Conservation (phyloP, 345 rosid genomes). For the Cardamine chenopodiifolia region DNA sequence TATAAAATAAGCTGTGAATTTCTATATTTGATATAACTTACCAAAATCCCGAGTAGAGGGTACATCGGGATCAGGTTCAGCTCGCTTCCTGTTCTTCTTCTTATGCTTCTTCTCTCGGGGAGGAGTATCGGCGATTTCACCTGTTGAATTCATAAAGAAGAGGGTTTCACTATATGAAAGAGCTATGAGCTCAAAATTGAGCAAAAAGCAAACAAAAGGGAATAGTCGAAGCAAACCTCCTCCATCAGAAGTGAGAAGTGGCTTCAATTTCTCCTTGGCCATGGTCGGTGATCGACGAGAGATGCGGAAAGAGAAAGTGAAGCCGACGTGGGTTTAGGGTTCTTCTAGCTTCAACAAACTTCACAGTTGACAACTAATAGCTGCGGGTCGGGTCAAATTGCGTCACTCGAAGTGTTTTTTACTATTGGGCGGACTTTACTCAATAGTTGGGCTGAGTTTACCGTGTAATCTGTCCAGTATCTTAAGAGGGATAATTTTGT, state of each 20-base stretch:
- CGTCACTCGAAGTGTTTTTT: neutral
- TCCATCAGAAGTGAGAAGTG: conserved; percentile 45
- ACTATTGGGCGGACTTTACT: conserved; percentile 26
- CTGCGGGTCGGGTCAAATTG: conserved; percentile 24
- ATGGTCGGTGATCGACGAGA: conserved; percentile 36
- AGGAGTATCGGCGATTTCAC: conserved; percentile 38
- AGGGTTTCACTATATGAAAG: neutral
- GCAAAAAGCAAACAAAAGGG: neutral
- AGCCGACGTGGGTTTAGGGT: conserved; percentile 42
- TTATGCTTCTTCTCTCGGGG: conserved; percentile 32
- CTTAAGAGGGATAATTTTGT: neutral
- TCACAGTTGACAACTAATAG: conserved; percentile 5
- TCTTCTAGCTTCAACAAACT: neutral
- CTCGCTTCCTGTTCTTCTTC: conserved; percentile 40
- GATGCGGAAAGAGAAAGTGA: conserved; percentile 18
- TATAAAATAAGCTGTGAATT: neutral
- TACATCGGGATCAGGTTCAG: conserved; percentile 35
- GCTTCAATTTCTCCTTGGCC: conserved; percentile 51
- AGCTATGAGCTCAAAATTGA: conserved; percentile 5
- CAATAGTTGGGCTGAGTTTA: conserved; percentile 23
- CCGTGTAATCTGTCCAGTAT: neutral
- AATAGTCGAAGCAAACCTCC: conserved; percentile 22
- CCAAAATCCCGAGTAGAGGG: conserved; percentile 39
- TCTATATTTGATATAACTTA: neutral
- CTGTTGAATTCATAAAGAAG: conserved; percentile 15